phyloP scores from a whole-genome alignment of 1,284 basidiomycete genomes.

The Cutaneotrichosporon cavernicola region DNA sequence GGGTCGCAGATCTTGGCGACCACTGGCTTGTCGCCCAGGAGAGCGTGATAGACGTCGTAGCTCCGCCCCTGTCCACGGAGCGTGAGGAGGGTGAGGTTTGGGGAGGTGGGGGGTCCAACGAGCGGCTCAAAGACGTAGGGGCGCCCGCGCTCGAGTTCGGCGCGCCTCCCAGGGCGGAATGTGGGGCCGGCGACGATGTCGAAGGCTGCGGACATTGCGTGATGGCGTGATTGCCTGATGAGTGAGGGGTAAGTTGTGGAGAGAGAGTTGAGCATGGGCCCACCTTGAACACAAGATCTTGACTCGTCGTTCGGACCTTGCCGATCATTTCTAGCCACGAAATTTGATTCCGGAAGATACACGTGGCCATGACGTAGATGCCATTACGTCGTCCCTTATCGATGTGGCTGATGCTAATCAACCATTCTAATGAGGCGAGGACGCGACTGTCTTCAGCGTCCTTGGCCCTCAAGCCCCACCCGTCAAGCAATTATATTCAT shows the following conservation, averaged over 20 bases:
- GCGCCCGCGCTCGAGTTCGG: slow-evolving; percentile 8
- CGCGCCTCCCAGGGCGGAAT: slow-evolving; percentile 4
- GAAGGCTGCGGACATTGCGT: not conserved
- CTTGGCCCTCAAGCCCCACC: slow-evolving; percentile 43
- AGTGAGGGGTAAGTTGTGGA: not conserved
- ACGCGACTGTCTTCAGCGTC: slow-evolving; percentile 6
- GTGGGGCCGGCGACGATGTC: slow-evolving; percentile 5
- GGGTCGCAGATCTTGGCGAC: slow-evolving; percentile 9
- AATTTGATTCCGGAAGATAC: not conserved
- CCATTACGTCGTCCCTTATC: not conserved
- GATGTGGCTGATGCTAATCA: no score
- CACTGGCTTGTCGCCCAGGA: slow-evolving; percentile 1
- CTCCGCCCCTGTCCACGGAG: slow-evolving; percentile 4
- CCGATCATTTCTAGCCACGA: not conserved
- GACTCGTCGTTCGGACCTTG: not conserved
- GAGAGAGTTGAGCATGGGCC: not conserved
- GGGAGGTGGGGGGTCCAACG: not conserved
- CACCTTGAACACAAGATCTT: not conserved
- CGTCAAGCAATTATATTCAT: slow-evolving; percentile 44
- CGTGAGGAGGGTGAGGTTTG: slow-evolving; percentile 2
- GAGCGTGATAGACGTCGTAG: slow-evolving; percentile 4
- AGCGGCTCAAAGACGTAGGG: slow-evolving; percentile 7
- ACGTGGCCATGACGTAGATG: not conserved
- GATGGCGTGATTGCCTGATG: not conserved
- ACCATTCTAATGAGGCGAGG: no score